Percentiles rank a stretch among this genome's conserved stretches.
These are phyloP conservation scores for Ogataea neopini DNA, from an alignment of 805 yeast genomes.

Conservation along the genomic window DNA sequence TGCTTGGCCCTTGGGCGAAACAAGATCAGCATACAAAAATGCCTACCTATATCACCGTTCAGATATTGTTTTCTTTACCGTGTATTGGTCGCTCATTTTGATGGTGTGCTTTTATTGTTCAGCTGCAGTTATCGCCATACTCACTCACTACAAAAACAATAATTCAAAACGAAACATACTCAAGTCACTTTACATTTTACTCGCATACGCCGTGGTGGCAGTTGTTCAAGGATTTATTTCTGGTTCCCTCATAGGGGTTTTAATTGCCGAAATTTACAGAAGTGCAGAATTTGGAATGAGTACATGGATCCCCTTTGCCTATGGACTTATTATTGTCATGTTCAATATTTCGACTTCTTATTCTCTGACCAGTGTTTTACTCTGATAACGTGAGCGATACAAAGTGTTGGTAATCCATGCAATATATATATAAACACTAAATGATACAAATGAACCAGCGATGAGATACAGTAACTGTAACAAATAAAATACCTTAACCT, in stretches of 20 bases:
- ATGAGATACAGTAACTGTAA: not conserved
- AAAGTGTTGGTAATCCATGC: constrained; percentile 6
- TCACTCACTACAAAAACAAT: constrained; percentile 44
- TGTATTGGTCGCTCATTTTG: constrained; percentile 77
- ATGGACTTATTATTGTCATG: constrained; percentile 68
- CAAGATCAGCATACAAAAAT: constrained; percentile 37
- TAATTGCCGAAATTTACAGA: constrained; percentile 71
- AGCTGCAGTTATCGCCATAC: constrained; percentile 63
- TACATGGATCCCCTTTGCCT: constrained; percentile 91
- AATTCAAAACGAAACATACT: constrained; percentile 12
- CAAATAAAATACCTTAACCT: not conserved
- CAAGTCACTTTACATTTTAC: constrained; percentile 43
- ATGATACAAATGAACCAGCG: not conserved
- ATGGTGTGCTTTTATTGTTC: constrained; percentile 60
- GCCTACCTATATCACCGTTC: constrained; percentile 64
- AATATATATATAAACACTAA: not conserved
- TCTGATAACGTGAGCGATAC: constrained; percentile 33
- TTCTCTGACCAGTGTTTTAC: constrained; percentile 50
- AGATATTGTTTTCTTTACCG: constrained; percentile 83
- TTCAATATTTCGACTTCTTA: constrained; percentile 69
- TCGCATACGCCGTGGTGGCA: constrained; percentile 53
- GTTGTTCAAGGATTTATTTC: constrained; percentile 63
- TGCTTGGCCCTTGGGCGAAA: constrained; percentile 59
- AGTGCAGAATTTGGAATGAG: constrained; percentile 86
- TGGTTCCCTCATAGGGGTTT: constrained; percentile 77